Base-by-base conservation (phyloP, 2,329 filamentous ascomycete genomes). In the Leptographium flavum region DNA sequence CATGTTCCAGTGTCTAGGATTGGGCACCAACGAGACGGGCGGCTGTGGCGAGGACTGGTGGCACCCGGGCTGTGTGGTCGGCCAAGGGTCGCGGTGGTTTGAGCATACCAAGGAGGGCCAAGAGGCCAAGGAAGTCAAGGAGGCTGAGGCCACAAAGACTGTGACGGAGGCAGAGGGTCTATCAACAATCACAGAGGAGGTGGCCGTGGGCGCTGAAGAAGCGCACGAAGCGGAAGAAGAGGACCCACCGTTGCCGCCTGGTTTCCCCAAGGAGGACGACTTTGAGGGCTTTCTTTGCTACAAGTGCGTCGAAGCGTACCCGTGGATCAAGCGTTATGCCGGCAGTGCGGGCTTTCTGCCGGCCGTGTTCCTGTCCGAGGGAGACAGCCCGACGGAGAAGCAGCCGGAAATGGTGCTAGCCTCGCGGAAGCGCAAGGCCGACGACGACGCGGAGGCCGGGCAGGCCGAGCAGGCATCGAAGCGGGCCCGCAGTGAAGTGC, bases 41-140 rank as follows among this genome's bases (percentile, higher is more conserved):
- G 90, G 88, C 5, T 96, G 90, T 62, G 90, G 90, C 13, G 90
- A 96, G 64, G 90, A 96, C 58, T 96, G 90, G 90, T 96, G 87
- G 73, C 90, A 96, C 64, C 87, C 90, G 0, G 87, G 92, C 50
- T 96, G 90, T 58, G 67, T 96, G 8, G 77, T 94, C 41, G 88
- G 88, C 6, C 65, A 93, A 53, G 79, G 81, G 1, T 75, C 86
- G 11, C 73, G 78, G 48, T 88, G 83, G 78, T 78, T 70, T 51
- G 78, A 81, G 57, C 70, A 65, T 56, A n/a, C n/a, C n/a, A n/a
- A n/a, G n/a, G n/a, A n/a, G n/a, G n/a, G n/a, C n/a, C n/a, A n/a
- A n/a, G n/a, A 23, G 9, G 37, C n/a, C 8, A 23, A 23, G 13
- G 43, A 17, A 5, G 9, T 23, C 6, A n/a, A 47, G 13, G n/a